phyloP scores from a whole-genome alignment of 163 green algal genomes.

The Volvox carteri region DNA sequence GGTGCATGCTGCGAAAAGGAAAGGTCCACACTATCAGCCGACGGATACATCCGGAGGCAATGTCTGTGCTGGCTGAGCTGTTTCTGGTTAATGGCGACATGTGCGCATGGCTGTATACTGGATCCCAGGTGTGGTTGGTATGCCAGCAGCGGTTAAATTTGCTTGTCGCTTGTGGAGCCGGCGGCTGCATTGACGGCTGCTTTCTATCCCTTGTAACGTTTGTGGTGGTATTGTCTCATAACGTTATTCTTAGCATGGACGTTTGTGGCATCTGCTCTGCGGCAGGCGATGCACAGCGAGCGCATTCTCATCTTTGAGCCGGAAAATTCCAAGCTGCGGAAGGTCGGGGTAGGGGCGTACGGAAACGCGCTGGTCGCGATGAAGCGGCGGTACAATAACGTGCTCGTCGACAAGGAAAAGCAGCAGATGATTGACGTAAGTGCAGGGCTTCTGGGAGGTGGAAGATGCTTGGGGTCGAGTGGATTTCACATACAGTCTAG shows the following conservation, averaged over 20 bases:
- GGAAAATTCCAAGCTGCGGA: constrained; percentile 69
- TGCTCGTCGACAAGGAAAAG: constrained; percentile 77
- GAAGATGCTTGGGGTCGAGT: no score
- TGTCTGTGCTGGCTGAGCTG: constrained; percentile 79
- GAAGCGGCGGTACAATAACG: constrained; percentile 80
- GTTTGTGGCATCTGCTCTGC: no score
- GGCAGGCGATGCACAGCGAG: constrained; percentile 77
- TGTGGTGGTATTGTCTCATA: no score
- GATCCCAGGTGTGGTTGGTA: constrained; percentile 68
- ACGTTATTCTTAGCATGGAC: no score
- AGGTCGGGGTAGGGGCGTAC: constrained; percentile 68
- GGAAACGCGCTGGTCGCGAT: constrained; percentile 69
- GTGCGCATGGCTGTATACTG: constrained; percentile 97
- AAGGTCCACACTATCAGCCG: constrained; percentile 73
- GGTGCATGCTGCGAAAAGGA: constrained; percentile 70
- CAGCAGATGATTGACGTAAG: constrained; percentile 59
- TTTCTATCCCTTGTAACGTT: no score
- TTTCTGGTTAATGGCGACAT: constrained; percentile 96
- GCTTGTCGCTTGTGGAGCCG: no score
- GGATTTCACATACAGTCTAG: no score
- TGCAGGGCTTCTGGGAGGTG: no score
- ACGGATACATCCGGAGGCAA: constrained; percentile 79
- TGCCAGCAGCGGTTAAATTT: no score
- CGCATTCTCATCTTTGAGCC: constrained; percentile 79
- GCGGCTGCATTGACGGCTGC: no score